A percentile compares a stretch with the other conserved stretches of the same genome.
These are phyloP conservation scores for Apiotrichum domesticum DNA, from an alignment of 1,284 basidiomycete genomes.

Conservation along the genomic window DNA sequence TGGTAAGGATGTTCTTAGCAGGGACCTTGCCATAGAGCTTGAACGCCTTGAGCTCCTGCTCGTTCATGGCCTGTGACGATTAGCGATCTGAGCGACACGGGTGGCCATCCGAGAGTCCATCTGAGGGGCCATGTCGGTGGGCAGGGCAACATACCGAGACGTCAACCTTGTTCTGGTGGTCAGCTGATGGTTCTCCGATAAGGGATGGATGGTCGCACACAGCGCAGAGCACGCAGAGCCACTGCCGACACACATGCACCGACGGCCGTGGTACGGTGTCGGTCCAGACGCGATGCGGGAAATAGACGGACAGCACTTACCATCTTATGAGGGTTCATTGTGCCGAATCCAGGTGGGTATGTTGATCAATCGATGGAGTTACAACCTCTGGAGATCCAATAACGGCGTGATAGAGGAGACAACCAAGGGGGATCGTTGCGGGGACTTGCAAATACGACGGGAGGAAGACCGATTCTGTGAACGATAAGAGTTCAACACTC, in stretches of 20 bases:
- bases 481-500: too few relatives aligned
- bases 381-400: too few relatives aligned
- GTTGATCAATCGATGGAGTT: too few relatives aligned
- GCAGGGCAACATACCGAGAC: constrained; percentile 35
- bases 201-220: background rate
- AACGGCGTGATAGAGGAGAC: too few relatives aligned
- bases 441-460: too few relatives aligned
- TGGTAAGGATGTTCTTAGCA: constrained; percentile 81
- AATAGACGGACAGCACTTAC: constrained; percentile 22
- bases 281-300: too few relatives aligned
- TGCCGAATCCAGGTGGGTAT: constrained; percentile 5
- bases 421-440: too few relatives aligned
- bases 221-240: background rate
- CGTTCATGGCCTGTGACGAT: constrained; percentile 63
- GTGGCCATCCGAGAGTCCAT: background rate
- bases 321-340: constrained; percentile 45
- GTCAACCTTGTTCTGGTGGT: constrained; percentile 46
- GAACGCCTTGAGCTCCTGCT: constrained; percentile 92
- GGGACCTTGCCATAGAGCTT: constrained; percentile 91
- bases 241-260: too few relatives aligned
- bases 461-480: too few relatives aligned
- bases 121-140: background rate
- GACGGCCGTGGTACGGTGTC: too few relatives aligned
- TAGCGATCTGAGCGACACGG: background rate
- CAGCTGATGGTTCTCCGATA: background rate